These are phyloP conservation scores for Oryza longistaminata DNA, from an alignment of 176 grass and related monocot species.

Conservation along the genomic window DNA sequence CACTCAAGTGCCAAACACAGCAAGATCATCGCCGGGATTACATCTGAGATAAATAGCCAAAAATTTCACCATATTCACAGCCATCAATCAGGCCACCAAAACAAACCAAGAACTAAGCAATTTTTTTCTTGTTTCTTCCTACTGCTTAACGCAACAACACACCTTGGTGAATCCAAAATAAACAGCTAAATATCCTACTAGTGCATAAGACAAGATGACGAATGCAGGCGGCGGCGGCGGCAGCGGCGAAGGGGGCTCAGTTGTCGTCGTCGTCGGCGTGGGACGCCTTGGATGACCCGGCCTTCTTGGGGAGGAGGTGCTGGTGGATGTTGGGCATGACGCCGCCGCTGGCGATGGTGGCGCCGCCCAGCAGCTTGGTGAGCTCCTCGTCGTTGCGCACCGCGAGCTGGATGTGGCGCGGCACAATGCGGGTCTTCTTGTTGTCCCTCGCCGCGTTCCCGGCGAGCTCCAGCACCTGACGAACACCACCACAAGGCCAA, in stretches of 20 bases:
- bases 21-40: background rate
- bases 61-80: slow-evolving; percentile 42
- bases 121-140: background rate
- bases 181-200: slow-evolving; percentile 13
- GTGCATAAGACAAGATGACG: background rate
- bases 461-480: slow-evolving; percentile 70
- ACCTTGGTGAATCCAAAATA: background rate
- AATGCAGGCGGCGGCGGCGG: too few species aligned
- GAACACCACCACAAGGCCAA: too few species aligned
- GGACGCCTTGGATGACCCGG: slow-evolving; percentile 45
- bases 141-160: background rate
- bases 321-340: slow-evolving; percentile 98
- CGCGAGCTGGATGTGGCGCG: slow-evolving; percentile 83
- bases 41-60: slow-evolving; percentile 13
- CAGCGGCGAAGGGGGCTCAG: background rate
- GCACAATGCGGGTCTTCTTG: slow-evolving; percentile 91
- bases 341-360: slow-evolving; percentile 84
- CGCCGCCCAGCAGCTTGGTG: slow-evolving; percentile 64
- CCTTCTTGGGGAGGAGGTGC: slow-evolving; percentile 91
- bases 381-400: slow-evolving; percentile 84
- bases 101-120: background rate
- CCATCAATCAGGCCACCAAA: background rate
- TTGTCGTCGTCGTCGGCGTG: slow-evolving; percentile 53
- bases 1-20: background rate
- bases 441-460: slow-evolving; percentile 85